Percentiles rank a stretch among this genome's conserved stretches.
phyloP scores from a whole-genome alignment of 1,284 basidiomycete genomes.

The Peniophora sp. region DNA sequence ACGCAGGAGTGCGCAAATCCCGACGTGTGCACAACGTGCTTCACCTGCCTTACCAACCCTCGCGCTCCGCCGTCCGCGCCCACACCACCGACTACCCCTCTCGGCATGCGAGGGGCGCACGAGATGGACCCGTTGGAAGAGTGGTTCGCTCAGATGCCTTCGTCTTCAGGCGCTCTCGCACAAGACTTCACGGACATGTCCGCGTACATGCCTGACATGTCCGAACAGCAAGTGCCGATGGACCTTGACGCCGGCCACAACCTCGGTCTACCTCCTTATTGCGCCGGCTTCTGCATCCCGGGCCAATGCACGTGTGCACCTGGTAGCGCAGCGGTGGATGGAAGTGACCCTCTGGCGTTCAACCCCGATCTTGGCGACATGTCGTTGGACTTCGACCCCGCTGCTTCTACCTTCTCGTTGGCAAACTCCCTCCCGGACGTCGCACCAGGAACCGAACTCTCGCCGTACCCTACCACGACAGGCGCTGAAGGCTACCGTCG shows the following conservation, averaged over 20 bases:
- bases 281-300: neutral
- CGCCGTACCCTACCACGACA: neutral
- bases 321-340: neutral
- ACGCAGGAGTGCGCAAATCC: constrained; percentile 35
- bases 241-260: neutral
- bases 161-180: neutral
- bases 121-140: constrained; percentile 10
- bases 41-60: constrained; percentile 41
- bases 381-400: neutral
- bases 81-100: constrained; percentile 14
- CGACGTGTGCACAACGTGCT: constrained; percentile 41
- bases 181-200: constrained; percentile 6
- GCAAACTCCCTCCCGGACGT: neutral
- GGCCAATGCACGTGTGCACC: neutral
- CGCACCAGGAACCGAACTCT: neutral
- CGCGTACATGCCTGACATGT: neutral
- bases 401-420: neutral
- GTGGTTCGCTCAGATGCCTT: constrained; percentile 6
- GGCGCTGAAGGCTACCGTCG: neutral
- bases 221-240: constrained; percentile 1
- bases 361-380: too few species aligned
- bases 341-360: neutral
- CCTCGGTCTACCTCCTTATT: neutral
- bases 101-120: constrained; percentile 5
- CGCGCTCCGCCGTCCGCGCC: constrained; percentile 15